Evolutionary conservation across 2,329 filamentous ascomycete species (phyloP).

Genomic region (Ophiosphaerella narmari): DNA sequence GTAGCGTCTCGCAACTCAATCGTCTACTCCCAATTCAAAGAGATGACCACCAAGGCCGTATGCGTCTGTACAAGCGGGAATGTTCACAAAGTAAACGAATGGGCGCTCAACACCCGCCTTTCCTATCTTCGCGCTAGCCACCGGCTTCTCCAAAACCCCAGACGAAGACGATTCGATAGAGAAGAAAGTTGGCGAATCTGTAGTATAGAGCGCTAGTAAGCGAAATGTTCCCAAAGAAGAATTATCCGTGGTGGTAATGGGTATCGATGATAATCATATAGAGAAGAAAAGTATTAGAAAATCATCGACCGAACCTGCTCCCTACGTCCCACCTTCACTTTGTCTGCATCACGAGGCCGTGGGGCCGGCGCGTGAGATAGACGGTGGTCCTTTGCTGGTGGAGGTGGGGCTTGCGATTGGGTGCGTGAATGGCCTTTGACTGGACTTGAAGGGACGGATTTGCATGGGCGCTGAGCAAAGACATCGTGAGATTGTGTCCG

Average conservation of each 20-base stretch:
- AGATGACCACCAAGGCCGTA: too few species aligned
- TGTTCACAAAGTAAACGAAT: too few species aligned
- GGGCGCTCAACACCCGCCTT: constrained; percentile 23
- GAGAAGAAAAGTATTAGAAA: constrained; percentile 33
- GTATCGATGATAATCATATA: constrained; percentile 26
- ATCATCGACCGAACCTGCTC: constrained; percentile 51
- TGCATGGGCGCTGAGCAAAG: constrained; percentile 15
- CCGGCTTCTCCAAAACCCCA: constrained; percentile 22
- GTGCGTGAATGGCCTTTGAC: constrained; percentile 40
- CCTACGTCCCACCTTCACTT: constrained; percentile 27
- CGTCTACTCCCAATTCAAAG: too few species aligned
- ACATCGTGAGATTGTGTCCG: constrained; percentile 41
- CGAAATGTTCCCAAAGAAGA: constrained; percentile 22
- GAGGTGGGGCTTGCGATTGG: constrained; percentile 35
- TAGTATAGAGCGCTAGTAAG: constrained; percentile 28
- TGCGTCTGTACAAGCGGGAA: background rate
- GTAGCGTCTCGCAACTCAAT: background rate
- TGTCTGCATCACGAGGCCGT: constrained; percentile 38
- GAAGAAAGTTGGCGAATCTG: constrained; percentile 24
- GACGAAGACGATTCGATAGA: constrained; percentile 24
- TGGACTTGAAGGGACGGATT: constrained; percentile 34
- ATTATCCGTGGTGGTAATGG: constrained; percentile 14
- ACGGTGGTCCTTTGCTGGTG: constrained; percentile 37
- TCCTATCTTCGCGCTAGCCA: constrained; percentile 2
- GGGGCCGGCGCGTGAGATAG: constrained; percentile 33